Evolutionary conservation across 805 yeast species (phyloP), one percentile per base, ranked within the genome.

Genomic region (Saccharomycopsis fibuligera): DNA sequence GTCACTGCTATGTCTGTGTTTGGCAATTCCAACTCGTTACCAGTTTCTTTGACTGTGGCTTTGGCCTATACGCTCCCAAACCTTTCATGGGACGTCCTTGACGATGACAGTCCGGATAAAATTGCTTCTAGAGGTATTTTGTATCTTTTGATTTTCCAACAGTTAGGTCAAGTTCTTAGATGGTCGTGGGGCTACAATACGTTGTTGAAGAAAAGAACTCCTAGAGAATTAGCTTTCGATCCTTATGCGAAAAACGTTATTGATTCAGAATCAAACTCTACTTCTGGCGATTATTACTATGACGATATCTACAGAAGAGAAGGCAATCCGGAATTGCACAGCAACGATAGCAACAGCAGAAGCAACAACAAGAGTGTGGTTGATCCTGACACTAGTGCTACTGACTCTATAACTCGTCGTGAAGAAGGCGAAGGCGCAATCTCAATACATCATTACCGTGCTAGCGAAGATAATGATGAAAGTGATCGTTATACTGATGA

Each of bases 1-100:
- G 96, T 93, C 44, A 84, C 95, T 21, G 98, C 96, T 2, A 93
- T 93, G 95, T 88, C 93, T 2, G 96, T 90, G 4, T 91, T 91
- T 67, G 98, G 97, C 46, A 93, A 91, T 67, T 87, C 96, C 39
- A 91, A 91, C 69, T 86, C 96, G 9, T 74, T 91, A 48, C 98
- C 99, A 0, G 98, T 91, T 1, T 88, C 96, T 0, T 73, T 93
- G 56, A 85, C 93, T 1, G 69, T 93, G 49, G 83, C 95, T 1
- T 69, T 85, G 54, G 81, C 90, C 1, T 82, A 81, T 60, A 81
- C 91, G 0, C 68, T 85, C 51, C 95, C 93, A 2, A 78, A 80
- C 54, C 69, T 85, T 51, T 74, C 79, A 44, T 85, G 95, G 95
- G 86, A 80, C 49, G 83, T 80, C 53, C 69, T 84, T 36, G 76